Conservation (phyloP, 306 rosid genomes). For the Corylus heterophylla region DNA sequence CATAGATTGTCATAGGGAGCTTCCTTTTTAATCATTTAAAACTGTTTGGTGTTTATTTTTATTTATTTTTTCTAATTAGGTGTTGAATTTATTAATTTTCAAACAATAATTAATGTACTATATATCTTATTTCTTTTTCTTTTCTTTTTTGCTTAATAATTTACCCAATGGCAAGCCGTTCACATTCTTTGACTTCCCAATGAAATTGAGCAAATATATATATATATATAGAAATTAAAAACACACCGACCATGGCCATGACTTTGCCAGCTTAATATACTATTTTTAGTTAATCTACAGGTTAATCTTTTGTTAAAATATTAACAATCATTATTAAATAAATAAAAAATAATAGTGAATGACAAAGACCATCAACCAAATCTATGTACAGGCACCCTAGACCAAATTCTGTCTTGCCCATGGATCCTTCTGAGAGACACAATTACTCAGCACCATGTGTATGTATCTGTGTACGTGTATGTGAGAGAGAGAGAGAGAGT, state of each 20-base stretch:
- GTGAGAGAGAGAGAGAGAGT: too few species aligned
- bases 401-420: conserved; percentile 28
- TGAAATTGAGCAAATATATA: neutral
- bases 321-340: neutral
- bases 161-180: neutral
- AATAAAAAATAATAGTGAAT: neutral
- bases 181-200: neutral
- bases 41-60: neutral
- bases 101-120: neutral
- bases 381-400: conserved; percentile 51
- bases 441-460: neutral
- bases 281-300: neutral
- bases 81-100: too few species aligned
- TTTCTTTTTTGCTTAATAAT: neutral
- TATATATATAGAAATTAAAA: conserved; percentile 8
- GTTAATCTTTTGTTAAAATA: neutral
- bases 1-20: neutral
- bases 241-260: conserved; percentile 29
- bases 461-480: neutral
- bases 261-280: conserved; percentile 8
- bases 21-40: neutral
- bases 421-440: conserved; percentile 43
- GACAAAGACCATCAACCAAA: conserved; percentile 21
- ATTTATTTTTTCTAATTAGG: too few species aligned
- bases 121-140: too few species aligned